Base-by-base conservation (phyloP, 1,284 basidiomycete genomes). In the Rugiboletus extremiorientalis region DNA sequence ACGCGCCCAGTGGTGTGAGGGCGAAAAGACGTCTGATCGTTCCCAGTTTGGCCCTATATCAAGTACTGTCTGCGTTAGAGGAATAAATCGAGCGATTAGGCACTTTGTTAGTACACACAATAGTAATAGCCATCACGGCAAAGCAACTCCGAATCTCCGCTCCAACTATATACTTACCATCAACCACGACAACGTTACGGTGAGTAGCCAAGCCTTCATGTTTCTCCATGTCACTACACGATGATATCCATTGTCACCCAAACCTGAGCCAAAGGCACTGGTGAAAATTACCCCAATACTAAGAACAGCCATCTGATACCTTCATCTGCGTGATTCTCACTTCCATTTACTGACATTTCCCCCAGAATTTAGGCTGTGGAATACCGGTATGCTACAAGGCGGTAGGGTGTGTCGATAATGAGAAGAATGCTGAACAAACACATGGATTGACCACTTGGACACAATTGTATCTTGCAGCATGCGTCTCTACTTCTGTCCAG, bases 271-370 rank as follows among this genome's bases (percentile, higher is more conserved):
- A 53, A 53, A 2, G 71, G 67, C 71, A 15, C 20, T 69, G 67
- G 71, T 72, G 67, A 68, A 70, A 68, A 59, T 25, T 4, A 20
- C 30, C 28, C 18, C 58, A 67, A 67, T 23, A 72, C 71, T 69
- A 69, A 69, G 67, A 69, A 69, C 67, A 69, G 67, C 67, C 67
- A 69, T 72, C 67, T 69, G 67, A 69, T 59, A 45, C n/a, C 54
- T 58, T 52, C 6, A 9, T 49, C n/a, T 33, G 52, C 16, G 1
- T 30, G 15, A 30, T 48, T 43, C 20, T 20, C 3, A 38, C 10
- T 30, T 45, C 18, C 15, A 16, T 55, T 49, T 50, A 30, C 69
- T 67, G 38, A 71, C 41, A 20, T 18, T 48, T 55, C 8, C 14
- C 20, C n/a, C 6, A 14, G 22, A 16, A n/a, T n/a, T 37, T 9